phyloP scores from a whole-genome alignment of 805 yeast species.

The Cyberlindnera misumaiensis region DNA sequence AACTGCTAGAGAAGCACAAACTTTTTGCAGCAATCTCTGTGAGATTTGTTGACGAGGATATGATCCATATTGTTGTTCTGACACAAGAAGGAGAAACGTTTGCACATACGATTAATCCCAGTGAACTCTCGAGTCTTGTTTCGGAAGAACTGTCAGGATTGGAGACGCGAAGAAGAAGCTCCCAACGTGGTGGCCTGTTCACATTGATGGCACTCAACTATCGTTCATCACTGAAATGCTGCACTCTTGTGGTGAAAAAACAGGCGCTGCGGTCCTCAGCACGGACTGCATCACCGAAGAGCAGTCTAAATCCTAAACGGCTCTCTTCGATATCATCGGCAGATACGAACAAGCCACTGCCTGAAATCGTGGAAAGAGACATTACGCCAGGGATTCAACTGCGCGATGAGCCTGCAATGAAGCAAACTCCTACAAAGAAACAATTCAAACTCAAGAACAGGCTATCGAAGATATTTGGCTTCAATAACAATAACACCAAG shows the following conservation, averaged over 20 bases:
- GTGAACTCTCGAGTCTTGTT: constrained; percentile 30
- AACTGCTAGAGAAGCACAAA: constrained; percentile 29
- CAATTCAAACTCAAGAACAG: constrained; percentile 15
- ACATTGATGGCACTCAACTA: constrained; percentile 8
- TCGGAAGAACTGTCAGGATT: constrained; percentile 31
- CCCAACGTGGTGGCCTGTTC: constrained; percentile 8
- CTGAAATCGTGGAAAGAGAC: constrained; percentile 8
- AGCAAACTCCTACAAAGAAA: constrained; percentile 4
- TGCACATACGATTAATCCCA: constrained; percentile 22
- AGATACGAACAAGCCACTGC: constrained; percentile 16
- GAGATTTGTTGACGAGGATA: constrained; percentile 30
- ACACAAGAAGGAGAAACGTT: constrained; percentile 19
- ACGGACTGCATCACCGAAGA: constrained; percentile 10
- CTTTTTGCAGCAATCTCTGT: constrained; percentile 46
- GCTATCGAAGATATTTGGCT: constrained; percentile 18
- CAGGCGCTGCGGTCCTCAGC: not conserved
- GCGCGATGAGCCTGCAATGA: constrained; percentile 6
- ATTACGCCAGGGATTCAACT: constrained; percentile 1
- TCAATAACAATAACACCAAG: not conserved
- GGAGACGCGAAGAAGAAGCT: constrained; percentile 13
- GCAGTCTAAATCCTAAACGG: constrained; percentile 11
- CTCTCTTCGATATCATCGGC: constrained; percentile 17
- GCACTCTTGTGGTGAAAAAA: not conserved
- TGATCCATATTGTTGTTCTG: constrained; percentile 19
- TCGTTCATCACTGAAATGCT: not conserved